Base-by-base conservation (phyloP, 805 yeast species). In the Middelhovenomyces tepae region DNA sequence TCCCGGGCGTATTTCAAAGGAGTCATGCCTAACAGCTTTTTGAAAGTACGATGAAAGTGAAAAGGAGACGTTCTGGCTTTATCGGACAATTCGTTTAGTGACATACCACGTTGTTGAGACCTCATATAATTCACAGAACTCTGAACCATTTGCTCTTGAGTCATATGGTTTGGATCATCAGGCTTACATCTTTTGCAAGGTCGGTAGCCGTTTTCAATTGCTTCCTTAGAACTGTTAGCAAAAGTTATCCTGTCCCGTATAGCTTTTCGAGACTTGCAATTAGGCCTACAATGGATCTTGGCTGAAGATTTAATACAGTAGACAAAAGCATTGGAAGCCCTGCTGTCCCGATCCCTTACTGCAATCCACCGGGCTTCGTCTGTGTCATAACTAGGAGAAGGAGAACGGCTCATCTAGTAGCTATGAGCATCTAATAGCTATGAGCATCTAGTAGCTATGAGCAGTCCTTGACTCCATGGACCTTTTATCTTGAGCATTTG, bases 241-340 rank as follows among this genome's bases (percentile, higher is more conserved):
- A 26, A 26, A 45, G 62, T 57, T 44, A 69, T 51, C 45, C 63
- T 60, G 38, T 65, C 57, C 17, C 59, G 57, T 26, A 16, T 26
- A 5, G 29, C 15, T 13, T 16, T 10, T 14, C 29, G 6, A 5
- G 29, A 18, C 5, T 18, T 20, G 19, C 29, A 26, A n/a, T 18
- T 26, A 9, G 29, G 29, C 17, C 29, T 5, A 16, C 29, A 26
- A 26, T 16, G 17, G 29, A 26, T 26, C n/a, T n/a, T n/a, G 5
- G 20, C 29, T 7, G 29, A 16, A 13, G 29, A 26, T n/a, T 26
- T 26, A 7, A 26, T 20, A 13, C 29, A 26, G n/a, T 26, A 26
- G 8, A 26, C 9, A n/a, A 26, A 26, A 6, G 29, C 29, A 7
- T 26, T 26, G n/a, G 29, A 18, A 15, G 29, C 29, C 17, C 29